These are phyloP conservation scores for Pichia kudriavzevii DNA, from an alignment of 1,139 yeast species.

Conservation along the genomic window DNA sequence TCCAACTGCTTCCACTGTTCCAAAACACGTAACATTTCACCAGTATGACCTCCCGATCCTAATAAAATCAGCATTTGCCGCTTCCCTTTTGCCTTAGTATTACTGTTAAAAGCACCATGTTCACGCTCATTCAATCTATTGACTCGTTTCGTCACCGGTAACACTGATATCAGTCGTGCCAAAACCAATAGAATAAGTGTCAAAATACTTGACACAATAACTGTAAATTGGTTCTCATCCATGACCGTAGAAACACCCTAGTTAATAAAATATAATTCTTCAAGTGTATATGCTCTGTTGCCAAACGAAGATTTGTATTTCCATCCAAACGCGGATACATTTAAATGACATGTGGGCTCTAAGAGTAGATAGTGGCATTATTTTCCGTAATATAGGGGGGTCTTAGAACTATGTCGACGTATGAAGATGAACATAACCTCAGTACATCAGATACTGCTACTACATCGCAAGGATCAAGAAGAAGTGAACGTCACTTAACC, in stretches of 20 bases:
- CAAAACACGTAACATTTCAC: slow-evolving; percentile 78
- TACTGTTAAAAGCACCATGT: background rate
- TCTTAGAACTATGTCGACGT: slow-evolving; percentile 16
- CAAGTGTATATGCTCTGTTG: no score
- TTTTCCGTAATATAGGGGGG: no score
- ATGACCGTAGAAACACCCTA: no score
- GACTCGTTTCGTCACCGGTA: slow-evolving; percentile 14
- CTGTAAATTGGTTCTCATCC: slow-evolving; percentile 11
- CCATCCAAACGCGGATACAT: no score
- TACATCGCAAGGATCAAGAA: background rate
- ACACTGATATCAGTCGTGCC: slow-evolving; percentile 12
- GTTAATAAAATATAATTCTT: no score
- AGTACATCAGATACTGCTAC: slow-evolving; percentile 1
- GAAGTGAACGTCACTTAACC: slow-evolving; percentile 18
- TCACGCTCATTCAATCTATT: no score
- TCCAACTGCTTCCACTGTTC: slow-evolving; percentile 28
- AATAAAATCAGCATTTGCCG: slow-evolving; percentile 43
- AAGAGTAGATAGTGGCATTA: no score
- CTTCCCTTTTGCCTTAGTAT: background rate
- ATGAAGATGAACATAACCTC: slow-evolving; percentile 18
- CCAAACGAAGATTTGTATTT: no score
- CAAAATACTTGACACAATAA: slow-evolving; percentile 2
- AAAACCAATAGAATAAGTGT: background rate
- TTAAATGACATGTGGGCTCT: no score
- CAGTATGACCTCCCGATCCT: slow-evolving; percentile 94